Evolutionary conservation across 2,329 filamentous ascomycete genomes (phyloP).

Genomic region (Leptodontidium sp.): DNA sequence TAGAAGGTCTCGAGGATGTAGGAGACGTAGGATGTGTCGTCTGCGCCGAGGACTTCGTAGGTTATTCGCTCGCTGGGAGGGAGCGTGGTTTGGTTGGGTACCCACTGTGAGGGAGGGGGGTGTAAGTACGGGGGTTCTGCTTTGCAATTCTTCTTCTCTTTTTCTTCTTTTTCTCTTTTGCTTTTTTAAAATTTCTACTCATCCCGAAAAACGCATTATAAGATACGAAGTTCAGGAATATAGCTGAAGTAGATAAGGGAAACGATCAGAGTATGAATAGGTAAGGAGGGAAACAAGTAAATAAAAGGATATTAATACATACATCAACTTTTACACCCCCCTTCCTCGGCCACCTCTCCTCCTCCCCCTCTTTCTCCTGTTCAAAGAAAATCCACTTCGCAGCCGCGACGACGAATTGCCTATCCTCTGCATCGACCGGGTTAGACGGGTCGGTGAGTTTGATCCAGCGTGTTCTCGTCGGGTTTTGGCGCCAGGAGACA

Average conservation of each 20-base stretch:
- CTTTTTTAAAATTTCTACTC: too few species aligned
- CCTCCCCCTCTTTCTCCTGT: background rate
- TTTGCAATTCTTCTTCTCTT: background rate
- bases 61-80: background rate
- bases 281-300: too few species aligned
- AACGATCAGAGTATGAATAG: too few species aligned
- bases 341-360: constrained; percentile 21
- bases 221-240: too few species aligned
- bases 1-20: constrained; percentile 26
- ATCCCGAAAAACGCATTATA: too few species aligned
- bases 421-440: constrained; percentile 11
- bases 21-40: constrained; percentile 23
- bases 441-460: constrained; percentile 7
- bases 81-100: background rate
- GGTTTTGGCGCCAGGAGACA: constrained; percentile 10
- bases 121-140: background rate
- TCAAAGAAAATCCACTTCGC: constrained; percentile 34
- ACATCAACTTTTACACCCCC: background rate
- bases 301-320: too few species aligned
- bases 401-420: constrained; percentile 23
- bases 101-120: background rate
- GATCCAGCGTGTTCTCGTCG: constrained; percentile 15
- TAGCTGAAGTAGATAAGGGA: too few species aligned
- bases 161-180: too few species aligned
- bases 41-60: constrained; percentile 10